Evolutionary conservation across 352 stramenopile genomes (phyloP).

Genomic region (Aphanomyces astaci): DNA sequence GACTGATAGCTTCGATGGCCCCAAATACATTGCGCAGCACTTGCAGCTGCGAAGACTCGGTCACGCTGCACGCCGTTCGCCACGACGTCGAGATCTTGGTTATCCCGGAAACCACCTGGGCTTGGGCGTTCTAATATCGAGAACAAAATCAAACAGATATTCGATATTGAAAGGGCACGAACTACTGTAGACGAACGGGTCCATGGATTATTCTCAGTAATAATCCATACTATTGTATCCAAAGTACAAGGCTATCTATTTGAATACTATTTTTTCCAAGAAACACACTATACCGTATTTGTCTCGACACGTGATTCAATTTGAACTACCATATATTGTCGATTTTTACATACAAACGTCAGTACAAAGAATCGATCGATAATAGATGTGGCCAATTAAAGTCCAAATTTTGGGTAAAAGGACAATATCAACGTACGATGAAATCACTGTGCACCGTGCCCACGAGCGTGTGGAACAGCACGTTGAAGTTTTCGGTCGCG

Average conservation of each 20-base stretch:
- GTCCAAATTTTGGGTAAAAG: no score
- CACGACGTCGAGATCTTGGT: not conserved
- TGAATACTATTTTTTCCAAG: no score
- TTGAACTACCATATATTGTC: no score
- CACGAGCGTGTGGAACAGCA: not conserved
- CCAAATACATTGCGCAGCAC: not conserved
- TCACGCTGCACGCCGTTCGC: not conserved
- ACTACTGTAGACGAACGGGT: no score
- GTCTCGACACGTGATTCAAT: not conserved
- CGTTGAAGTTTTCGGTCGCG: constrained; percentile 1
- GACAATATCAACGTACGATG: no score
- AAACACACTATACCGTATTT: no score
- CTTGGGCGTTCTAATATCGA: not conserved
- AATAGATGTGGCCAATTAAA: no score
- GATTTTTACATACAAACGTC: no score
- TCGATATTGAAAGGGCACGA: not conserved
- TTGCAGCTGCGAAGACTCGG: not conserved
- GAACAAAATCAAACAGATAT: not conserved
- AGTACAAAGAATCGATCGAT: no score
- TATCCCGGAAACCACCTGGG: not conserved
- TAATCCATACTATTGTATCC: no score
- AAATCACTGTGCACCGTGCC: constrained; percentile 9
- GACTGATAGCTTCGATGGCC: constrained; percentile 2
- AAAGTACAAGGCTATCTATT: no score
- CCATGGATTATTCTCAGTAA: not conserved